Percentiles rank a stretch among this genome's conserved stretches.
Conservation (phyloP, 371 early-diverging fungal genomes). For the Apophysomyces trapeziformis region DNA sequence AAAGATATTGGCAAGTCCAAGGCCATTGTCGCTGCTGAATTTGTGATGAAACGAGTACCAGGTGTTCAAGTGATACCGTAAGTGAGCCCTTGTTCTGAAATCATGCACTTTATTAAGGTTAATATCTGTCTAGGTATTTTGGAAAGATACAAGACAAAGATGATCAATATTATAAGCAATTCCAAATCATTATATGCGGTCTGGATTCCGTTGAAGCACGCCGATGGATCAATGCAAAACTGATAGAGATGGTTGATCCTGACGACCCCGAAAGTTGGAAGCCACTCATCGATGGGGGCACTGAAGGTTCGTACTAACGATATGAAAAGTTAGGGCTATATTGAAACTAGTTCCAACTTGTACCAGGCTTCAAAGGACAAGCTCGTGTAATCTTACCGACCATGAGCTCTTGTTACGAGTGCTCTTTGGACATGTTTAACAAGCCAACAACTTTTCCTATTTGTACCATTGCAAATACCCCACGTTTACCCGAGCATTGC, state of each 20-base stretch:
- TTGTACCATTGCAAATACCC: constrained; percentile 99
- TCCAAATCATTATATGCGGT: constrained; percentile 90
- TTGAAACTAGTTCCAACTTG: neutral
- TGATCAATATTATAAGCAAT: constrained; percentile 88
- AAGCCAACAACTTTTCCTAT: constrained; percentile 92
- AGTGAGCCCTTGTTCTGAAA: constrained; percentile 24
- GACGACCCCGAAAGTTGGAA: constrained; percentile 74
- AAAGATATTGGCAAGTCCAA: constrained; percentile 85
- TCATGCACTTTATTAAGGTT: neutral
- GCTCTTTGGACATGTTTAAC: constrained; percentile 80
- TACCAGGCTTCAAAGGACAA: constrained; percentile 88
- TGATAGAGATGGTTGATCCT: constrained; percentile 76
- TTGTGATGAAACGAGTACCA: constrained; percentile 83
- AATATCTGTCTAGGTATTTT: constrained; percentile 54
- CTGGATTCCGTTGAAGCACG: constrained; percentile 95
- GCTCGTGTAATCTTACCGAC: constrained; percentile 89
- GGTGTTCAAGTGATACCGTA: constrained; percentile 84
- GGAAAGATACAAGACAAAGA: constrained; percentile 95
- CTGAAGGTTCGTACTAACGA: constrained; percentile 67
- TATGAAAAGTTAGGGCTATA: neutral
- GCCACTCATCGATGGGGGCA: constrained; percentile 96
- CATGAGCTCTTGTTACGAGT: constrained; percentile 84
- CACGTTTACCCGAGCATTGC: constrained; percentile 96
- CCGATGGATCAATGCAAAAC: constrained; percentile 94
- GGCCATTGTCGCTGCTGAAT: constrained; percentile 88